A percentile compares a stretch with the other conserved stretches of the same genome.
Conservation (phyloP, 805 yeast species). For the Millerago galiae region DNA sequence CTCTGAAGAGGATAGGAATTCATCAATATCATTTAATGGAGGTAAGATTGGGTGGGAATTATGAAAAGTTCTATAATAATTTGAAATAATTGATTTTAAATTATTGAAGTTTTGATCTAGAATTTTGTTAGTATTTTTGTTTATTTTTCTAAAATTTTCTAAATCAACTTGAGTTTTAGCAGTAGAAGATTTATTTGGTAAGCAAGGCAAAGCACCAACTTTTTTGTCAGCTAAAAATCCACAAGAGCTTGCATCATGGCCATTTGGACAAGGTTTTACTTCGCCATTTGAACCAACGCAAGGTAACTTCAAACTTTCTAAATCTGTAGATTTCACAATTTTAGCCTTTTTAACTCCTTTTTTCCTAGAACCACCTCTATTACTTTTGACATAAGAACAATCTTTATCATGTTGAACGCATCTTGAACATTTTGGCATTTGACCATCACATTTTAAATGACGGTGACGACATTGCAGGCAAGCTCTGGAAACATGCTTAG, state of each 20-base stretch:
- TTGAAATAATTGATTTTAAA: constrained; percentile 17
- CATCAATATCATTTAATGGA: constrained; percentile 27
- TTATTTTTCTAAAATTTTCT: constrained; percentile 8
- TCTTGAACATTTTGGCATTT: constrained; percentile 37
- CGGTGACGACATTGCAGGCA: constrained; percentile 46
- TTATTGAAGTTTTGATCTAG: constrained; percentile 17
- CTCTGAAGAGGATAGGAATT: constrained; percentile 28
- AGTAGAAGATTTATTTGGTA: neutral
- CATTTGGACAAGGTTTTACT: constrained; percentile 18
- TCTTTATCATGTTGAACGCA: constrained; percentile 29
- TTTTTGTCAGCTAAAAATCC: constrained; percentile 13
- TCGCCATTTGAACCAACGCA: constrained; percentile 13
- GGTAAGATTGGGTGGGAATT: constrained; percentile 44
- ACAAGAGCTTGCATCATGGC: constrained; percentile 17
- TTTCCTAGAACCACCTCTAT: constrained; percentile 48
- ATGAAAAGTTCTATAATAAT: constrained; percentile 35
- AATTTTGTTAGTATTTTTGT: neutral
- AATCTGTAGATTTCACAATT: neutral
- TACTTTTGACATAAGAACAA: constrained; percentile 44
- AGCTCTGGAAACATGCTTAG: constrained; percentile 40
- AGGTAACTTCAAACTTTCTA: constrained; percentile 11
- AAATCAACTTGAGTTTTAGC: constrained; percentile 7
- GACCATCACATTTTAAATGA: constrained; percentile 46
- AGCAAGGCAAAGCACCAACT: constrained; percentile 18
- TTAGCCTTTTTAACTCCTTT: constrained; percentile 35